Base-by-base conservation (phyloP, 169 alveolate genomes). In the Eimeria zaria region DNA sequence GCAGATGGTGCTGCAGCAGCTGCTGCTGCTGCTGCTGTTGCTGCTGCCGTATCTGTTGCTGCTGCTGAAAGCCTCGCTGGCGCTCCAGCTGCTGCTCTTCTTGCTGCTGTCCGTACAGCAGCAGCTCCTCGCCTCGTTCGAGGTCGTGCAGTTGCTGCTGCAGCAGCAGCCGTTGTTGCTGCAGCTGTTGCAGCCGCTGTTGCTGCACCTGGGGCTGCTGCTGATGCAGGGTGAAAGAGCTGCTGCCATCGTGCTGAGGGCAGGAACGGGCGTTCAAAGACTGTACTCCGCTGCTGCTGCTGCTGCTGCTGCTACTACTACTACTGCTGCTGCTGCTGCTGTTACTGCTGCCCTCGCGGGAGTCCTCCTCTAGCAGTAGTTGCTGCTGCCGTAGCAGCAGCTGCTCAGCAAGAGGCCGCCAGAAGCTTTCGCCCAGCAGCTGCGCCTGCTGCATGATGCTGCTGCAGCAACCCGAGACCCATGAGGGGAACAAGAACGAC, bases 341-440 rank as follows among this genome's bases (percentile, higher is more conserved):
- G 48, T 51, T 48, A 41, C 73, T 18, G n/a, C n/a, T n/a, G n/a
- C n/a, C n/a, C n/a, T n/a, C n/a, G n/a, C n/a, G n/a, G n/a, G n/a
- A n/a, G 2, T 81, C 90, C 48, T 81, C 90, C 90, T 81, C 90
- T 36, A 36, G 90, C 73, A 81, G 90, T 73, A 81, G 73, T 73
- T 81, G 90, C 90, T 81, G 90, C 90, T 81, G 90, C 48, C 71
- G 90, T 73, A 81, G 90, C 90, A 81, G 90, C 73, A 81, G 73
- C 90, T 81, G 90, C 90, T 81, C 90, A 36, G 90, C 67, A 39
- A 81, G 90, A 53, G 90, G 90, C 44, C 90, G 64, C 90, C 22
- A 5, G 71, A 81, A 81, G 90, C 90, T 81, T 27, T 30, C 69
- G 73, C 73, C 90, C 5, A 81, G 90, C 46, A 81, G 90, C 44